Percentiles rank a stretch among this genome's conserved stretches.
These are phyloP conservation scores for Hortaea werneckii DNA, from an alignment of 2,329 filamentous ascomycete genomes.

Conservation along the genomic window DNA sequence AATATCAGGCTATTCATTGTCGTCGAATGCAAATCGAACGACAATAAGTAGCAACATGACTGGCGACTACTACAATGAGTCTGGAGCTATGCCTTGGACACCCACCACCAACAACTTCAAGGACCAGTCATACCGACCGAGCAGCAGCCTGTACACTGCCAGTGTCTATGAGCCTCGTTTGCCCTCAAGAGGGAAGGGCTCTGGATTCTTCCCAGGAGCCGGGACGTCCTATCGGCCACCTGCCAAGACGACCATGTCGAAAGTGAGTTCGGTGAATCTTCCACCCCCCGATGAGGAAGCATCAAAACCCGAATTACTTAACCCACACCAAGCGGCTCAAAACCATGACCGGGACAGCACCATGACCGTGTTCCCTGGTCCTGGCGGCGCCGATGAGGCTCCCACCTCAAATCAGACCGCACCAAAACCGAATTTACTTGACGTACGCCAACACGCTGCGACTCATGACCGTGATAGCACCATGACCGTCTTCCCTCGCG, in stretches of 20 bases:
- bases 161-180: constrained; percentile 36
- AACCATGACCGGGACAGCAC: constrained; percentile 20
- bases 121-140: constrained; percentile 19
- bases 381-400: constrained; percentile 11
- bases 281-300: too few relatives aligned
- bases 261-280: neutral
- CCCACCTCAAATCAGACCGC: constrained; percentile 16
- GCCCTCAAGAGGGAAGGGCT: constrained; percentile 33
- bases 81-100: constrained; percentile 22
- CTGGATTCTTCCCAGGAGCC: constrained; percentile 32
- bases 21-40: constrained; percentile 17
- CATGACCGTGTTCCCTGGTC: constrained; percentile 26
- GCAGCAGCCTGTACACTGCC: constrained; percentile 36
- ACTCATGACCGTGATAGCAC: constrained; percentile 19
- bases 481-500: constrained; percentile 28
- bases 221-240: constrained; percentile 19
- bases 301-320: too few relatives aligned
- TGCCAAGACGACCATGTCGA: constrained; percentile 4
- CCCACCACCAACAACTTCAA: constrained; percentile 14
- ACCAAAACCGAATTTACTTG: constrained; percentile 2
- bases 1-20: constrained; percentile 14
- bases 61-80: constrained; percentile 24
- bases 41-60: constrained; percentile 19
- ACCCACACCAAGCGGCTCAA: too few relatives aligned
- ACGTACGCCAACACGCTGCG: constrained; percentile 6